These are phyloP conservation scores for Lasiosphaeria miniovina DNA, from an alignment of 495 filamentous ascomycete genomes.

Conservation along the genomic window DNA sequence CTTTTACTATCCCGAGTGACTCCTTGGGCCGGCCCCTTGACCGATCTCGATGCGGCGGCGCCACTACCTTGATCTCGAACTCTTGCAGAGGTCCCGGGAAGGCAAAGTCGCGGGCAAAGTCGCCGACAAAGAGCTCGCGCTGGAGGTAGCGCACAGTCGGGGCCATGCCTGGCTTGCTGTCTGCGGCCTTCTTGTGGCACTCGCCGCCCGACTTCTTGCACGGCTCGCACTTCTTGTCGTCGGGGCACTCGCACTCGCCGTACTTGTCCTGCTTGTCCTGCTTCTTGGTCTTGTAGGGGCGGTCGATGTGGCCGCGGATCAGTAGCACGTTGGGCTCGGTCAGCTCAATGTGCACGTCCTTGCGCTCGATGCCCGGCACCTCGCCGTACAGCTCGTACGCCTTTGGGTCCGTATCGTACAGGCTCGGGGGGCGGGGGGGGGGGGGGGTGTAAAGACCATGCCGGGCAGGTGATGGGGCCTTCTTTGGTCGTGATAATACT, in stretches of 20 bases:
- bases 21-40: too few relatives aligned
- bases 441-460: conserved; percentile 28
- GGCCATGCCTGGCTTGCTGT: background rate
- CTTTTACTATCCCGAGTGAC: too few relatives aligned
- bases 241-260: background rate
- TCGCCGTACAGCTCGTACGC: conserved; percentile 77
- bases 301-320: conserved; percentile 63
- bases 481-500: too few relatives aligned
- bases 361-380: conserved; percentile 70
- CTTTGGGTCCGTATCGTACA: conserved; percentile 33
- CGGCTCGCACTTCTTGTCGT: background rate
- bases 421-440: too few relatives aligned
- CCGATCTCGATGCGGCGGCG: conserved; percentile 20
- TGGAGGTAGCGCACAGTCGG: conserved; percentile 13
- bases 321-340: conserved; percentile 64
- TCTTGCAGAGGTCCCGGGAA: conserved; percentile 24
- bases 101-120: conserved; percentile 27
- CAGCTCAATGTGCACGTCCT: conserved; percentile 74
- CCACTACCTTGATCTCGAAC: conserved; percentile 28
- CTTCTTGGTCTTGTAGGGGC: conserved; percentile 31
- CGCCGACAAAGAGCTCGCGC: conserved; percentile 17
- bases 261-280: background rate
- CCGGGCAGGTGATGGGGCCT: background rate
- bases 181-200: conserved; percentile 1
- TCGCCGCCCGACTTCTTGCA: conserved; percentile 9